phyloP scores from a whole-genome alignment of 768 basidiomycete genomes.

The Lactarius akahatsu region DNA sequence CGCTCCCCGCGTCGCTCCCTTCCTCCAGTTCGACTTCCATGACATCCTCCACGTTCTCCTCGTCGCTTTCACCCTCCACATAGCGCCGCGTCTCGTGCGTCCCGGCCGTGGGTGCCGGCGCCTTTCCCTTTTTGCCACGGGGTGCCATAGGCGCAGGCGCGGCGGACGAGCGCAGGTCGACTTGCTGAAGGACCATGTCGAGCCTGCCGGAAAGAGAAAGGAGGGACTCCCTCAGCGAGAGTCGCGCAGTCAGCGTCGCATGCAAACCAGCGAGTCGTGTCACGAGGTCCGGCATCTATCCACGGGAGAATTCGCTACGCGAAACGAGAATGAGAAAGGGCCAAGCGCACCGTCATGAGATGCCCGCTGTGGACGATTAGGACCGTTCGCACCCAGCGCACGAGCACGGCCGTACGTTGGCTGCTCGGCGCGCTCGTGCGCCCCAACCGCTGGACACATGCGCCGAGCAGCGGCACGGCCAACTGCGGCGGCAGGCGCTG shows the following conservation, averaged over 20 bases:
- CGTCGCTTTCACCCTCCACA: conserved; percentile 79
- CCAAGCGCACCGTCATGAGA: conserved; percentile 81
- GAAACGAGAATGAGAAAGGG: conserved; percentile 5
- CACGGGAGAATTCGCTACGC: background rate
- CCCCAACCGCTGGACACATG: conserved; percentile 86
- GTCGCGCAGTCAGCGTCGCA: conserved; percentile 71
- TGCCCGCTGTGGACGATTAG: conserved; percentile 85
- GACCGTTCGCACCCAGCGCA: conserved; percentile 79
- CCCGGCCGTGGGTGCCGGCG: conserved; percentile 37
- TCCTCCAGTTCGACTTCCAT: conserved; percentile 53
- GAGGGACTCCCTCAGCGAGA: conserved; percentile 81
- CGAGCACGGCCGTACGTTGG: conserved; percentile 67
- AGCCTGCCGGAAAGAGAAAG: conserved; percentile 84
- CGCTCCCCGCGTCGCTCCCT: conserved; percentile 67
- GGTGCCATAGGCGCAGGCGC: conserved; percentile 56
- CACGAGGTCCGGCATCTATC: conserved; percentile 89
- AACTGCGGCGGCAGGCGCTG: conserved; percentile 82
- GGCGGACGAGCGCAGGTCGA: conserved; percentile 80
- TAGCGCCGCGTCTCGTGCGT: conserved; percentile 46
- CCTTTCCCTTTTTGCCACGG: conserved; percentile 38
- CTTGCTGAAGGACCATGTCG: conserved; percentile 92
- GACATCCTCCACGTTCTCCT: conserved; percentile 53
- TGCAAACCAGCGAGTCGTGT: conserved; percentile 83
- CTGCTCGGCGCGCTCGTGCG: conserved; percentile 77
- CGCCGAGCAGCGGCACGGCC: conserved; percentile 79